Base-by-base conservation (phyloP, 108 stramenopile genomes). In the Nannochloropsis oceanica region DNA sequence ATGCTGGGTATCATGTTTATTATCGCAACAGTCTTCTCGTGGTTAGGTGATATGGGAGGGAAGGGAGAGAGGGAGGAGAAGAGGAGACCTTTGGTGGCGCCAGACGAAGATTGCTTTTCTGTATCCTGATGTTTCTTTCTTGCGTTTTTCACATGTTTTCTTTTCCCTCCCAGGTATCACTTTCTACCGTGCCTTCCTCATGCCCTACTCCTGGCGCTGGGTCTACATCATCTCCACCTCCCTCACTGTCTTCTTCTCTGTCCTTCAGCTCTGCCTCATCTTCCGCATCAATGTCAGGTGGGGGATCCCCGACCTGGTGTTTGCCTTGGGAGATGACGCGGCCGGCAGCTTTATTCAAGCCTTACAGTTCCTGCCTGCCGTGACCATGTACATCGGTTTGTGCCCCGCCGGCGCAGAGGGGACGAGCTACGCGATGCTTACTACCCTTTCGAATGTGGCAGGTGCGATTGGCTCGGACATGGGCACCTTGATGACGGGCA, bases 341-440 rank as follows among this genome's bases (percentile, higher is more conserved):
- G 82, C 81, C 20, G 73, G 43, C 50, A 50, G 85, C 20, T 44
- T 88, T 26, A 26, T 83, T 27, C 80, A 83, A 20, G 84, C 82
- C 13, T 25, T 88, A 24, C 88, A 88, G 84, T 88, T 88, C 79
- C 73, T 84, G 26, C 80, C 86, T 87, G 27, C 85, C 44, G 89
- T 90, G 42, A 88, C 42, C 88, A 92, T 91, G 92, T 92, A 91
- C 80, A 84, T 91, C 14, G 79, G 85, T 20, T 80, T 92, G 44
- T 91, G 91, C 82, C 92, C 92, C 13, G 80, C 24, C 22, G 92
- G 92, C 9, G 73, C 90, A 27, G 92, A 92, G 81, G 92, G 91
- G 1, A 87, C 91, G 25, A 87, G 82, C 83, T 92, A 92, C 86
- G 91, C 92, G 18, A 87, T 92, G 87, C 91, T 92, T 18, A 91